Evolutionary conservation across 139 green algal genomes (phyloP).

Genomic region (Astrephomene gubernaculifera): DNA sequence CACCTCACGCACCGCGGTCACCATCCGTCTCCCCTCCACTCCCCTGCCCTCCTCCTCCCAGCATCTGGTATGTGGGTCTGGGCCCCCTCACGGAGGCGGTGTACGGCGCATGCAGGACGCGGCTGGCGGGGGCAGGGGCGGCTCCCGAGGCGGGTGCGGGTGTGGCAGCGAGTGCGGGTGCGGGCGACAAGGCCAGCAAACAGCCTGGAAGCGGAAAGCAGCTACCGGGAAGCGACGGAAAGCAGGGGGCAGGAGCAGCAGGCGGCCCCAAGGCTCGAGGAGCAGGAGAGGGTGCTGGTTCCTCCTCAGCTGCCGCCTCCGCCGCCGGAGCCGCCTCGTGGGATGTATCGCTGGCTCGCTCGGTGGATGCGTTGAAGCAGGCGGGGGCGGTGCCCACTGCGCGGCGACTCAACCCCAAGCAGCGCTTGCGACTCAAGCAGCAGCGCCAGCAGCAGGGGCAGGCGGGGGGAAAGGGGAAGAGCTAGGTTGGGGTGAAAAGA

Average conservation of each 20-base stretch:
- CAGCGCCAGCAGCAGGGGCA: background rate
- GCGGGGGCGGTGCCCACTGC: conserved; percentile 10
- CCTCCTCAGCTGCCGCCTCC: background rate
- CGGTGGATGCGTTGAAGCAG: background rate
- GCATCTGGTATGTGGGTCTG: conserved; percentile 38
- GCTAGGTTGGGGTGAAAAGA: too few relatives aligned
- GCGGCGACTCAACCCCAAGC: conserved; percentile 34
- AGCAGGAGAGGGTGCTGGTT: too few relatives aligned
- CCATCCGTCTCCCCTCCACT: background rate
- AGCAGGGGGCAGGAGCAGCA: background rate
- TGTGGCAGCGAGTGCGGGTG: too few relatives aligned
- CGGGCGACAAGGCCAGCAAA: background rate
- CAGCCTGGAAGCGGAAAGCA: background rate
- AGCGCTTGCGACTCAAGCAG: conserved; percentile 17
- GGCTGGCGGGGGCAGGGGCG: too few relatives aligned
- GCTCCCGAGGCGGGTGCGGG: too few relatives aligned
- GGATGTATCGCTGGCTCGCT: background rate
- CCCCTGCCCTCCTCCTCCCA: too few relatives aligned
- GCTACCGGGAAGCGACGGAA: too few relatives aligned
- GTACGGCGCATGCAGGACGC: background rate
- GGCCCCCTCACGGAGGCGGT: conserved; percentile 10
- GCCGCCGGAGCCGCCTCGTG: background rate
- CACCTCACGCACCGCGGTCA: background rate
- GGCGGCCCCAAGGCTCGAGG: too few relatives aligned
- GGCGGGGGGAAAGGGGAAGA: background rate